Percentiles rank a stretch among this genome's conserved stretches.
Evolutionary conservation across 2,329 filamentous ascomycete genomes (phyloP).

Genomic region (Aspergillus sp.): DNA sequence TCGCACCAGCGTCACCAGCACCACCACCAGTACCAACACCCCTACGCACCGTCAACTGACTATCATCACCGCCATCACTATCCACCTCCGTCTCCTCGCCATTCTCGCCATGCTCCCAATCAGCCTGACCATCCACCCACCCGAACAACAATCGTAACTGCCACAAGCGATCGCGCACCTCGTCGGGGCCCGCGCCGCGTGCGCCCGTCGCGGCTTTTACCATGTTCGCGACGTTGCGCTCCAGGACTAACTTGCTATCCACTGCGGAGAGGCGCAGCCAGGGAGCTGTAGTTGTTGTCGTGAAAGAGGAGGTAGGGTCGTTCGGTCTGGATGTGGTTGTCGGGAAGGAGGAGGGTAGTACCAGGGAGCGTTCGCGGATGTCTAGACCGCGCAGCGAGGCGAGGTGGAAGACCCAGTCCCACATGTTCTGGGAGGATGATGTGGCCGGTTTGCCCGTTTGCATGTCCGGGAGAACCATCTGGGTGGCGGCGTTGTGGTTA

Average conservation of each 20-base stretch:
- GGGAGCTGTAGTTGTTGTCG: constrained; percentile 37
- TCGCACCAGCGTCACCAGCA: constrained; percentile 8
- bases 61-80: neutral
- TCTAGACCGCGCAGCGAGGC: constrained; percentile 47
- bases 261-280: constrained; percentile 54
- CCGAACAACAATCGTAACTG: constrained; percentile 57
- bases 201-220: constrained; percentile 22
- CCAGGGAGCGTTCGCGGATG: constrained; percentile 57
- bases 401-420: constrained; percentile 68
- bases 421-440: constrained; percentile 38
- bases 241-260: constrained; percentile 64
- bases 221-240: constrained; percentile 35
- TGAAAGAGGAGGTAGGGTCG: constrained; percentile 16
- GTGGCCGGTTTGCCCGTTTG: constrained; percentile 17
- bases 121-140: constrained; percentile 48
- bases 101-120: constrained; percentile 8
- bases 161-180: constrained; percentile 51
- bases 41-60: constrained; percentile 21
- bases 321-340: constrained; percentile 11
- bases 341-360: constrained; percentile 43
- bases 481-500: constrained; percentile 3
- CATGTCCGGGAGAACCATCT: neutral
- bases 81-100: constrained; percentile 31
- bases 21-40: constrained; percentile 11
- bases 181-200: constrained; percentile 30